A percentile compares a stretch with the other conserved stretches of the same genome.
Conservation (phyloP, 2,329 filamentous ascomycete species). For the Phyllosticta capitalensis region DNA sequence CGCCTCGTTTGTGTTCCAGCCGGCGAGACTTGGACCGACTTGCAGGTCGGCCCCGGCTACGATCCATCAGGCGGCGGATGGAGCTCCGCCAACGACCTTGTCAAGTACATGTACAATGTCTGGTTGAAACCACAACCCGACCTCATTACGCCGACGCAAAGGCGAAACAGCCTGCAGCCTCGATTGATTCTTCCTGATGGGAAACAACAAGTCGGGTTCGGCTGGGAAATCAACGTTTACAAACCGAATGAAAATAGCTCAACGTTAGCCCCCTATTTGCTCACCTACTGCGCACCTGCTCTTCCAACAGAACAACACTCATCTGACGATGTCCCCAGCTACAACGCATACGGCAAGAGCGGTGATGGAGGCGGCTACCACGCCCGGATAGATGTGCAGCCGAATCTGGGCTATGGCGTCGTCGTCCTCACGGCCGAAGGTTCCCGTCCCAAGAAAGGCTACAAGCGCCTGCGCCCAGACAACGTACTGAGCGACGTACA, state of each 20-base stretch:
- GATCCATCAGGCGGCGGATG: constrained; percentile 25
- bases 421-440: constrained; percentile 14
- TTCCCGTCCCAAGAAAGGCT: constrained; percentile 7
- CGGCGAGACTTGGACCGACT: constrained; percentile 20
- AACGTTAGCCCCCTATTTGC: not conserved
- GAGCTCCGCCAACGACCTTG: constrained; percentile 23
- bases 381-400: constrained; percentile 22
- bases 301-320: constrained; percentile 1
- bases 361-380: constrained; percentile 25
- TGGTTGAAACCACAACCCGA: constrained; percentile 18
- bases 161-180: constrained; percentile 19
- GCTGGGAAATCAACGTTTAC: constrained; percentile 20
- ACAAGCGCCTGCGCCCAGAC: constrained; percentile 15
- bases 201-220: constrained; percentile 20
- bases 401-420: constrained; percentile 23
- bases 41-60: constrained; percentile 21
- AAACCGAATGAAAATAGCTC: constrained; percentile 9
- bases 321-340: constrained; percentile 10
- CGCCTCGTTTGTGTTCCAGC: constrained; percentile 19
- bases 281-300: not conserved
- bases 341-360: constrained; percentile 23
- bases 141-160: constrained; percentile 20
- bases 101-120: constrained; percentile 18
- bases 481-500: constrained; percentile 16
- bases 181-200: constrained; percentile 18